Conservation (phyloP, 805 yeast species). For the Groenewaldozyma salmanticensis region DNA sequence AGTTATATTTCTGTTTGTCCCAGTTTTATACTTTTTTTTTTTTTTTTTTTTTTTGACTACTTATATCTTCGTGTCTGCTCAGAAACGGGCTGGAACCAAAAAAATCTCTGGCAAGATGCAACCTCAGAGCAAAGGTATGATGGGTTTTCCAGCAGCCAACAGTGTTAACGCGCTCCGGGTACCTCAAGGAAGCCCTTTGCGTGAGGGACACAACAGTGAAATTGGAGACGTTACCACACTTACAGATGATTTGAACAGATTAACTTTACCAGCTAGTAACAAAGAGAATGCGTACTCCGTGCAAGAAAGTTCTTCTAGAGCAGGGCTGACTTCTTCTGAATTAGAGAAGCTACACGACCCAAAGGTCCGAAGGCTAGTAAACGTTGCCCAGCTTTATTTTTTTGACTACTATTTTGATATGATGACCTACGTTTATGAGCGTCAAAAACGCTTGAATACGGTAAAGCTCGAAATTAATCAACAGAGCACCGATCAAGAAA, state of each 20-base stretch:
- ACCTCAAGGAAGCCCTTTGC: neutral
- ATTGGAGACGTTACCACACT: neutral
- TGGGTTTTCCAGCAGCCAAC: neutral
- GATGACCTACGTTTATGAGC: slow-evolving; percentile 81
- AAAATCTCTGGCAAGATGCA: too few relatives aligned
- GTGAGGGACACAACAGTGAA: slow-evolving; percentile 1
- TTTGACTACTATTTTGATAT: slow-evolving; percentile 93
- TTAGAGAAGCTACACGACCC: slow-evolving; percentile 44
- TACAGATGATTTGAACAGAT: neutral
- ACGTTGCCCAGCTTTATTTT: slow-evolving; percentile 89
- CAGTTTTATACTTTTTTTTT: too few relatives aligned
- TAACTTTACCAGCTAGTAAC: slow-evolving; percentile 2
- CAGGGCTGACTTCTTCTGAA: slow-evolving; percentile 14
- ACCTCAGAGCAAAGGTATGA: too few relatives aligned
- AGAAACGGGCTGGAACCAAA: too few relatives aligned
- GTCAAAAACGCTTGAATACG: slow-evolving; percentile 72
- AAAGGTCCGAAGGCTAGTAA: slow-evolving; percentile 75
- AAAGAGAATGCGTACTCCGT: slow-evolving; percentile 7
- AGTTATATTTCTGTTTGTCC: too few relatives aligned
- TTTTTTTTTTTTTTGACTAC: too few relatives aligned
- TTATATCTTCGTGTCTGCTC: too few relatives aligned
- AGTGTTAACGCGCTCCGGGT: neutral
- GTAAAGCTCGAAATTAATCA: slow-evolving; percentile 46
- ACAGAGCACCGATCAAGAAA: slow-evolving; percentile 30
- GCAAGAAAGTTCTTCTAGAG: neutral